Base-by-base conservation (phyloP, 306 rosid species). In the Echinosophora koreensis region DNA sequence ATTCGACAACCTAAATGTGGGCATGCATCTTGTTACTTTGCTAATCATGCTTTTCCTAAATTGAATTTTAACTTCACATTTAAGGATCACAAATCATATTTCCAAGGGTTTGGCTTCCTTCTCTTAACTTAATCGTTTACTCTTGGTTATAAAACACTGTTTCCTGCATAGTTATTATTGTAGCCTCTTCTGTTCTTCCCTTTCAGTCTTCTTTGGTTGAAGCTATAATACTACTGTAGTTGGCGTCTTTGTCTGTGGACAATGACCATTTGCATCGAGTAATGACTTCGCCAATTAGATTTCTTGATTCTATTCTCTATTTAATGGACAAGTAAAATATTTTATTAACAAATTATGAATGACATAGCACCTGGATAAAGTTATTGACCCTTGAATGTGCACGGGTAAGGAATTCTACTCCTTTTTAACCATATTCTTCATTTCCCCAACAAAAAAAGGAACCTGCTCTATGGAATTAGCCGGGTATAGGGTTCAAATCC, bases 301-400 rank as follows among this genome's bases (percentile, higher is more conserved):
- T 63, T 60, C 34, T 75, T 75, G 39, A 75, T 62, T 51, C 11
- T 27, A 16, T 77, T 64, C 9, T 55, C 4, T 28, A 0, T 41
- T 28, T 52, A 18, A 13, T 66, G 9, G 14, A 51, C 18, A 17
- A 50, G 39, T 39, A 63, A 11, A 75, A 49, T 34, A 38, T 35
- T 58, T 18, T 15, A 14, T n/a, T 70, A 52, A n/a, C 10, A 42
- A 27, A 6, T 16, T 28, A 3, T 17, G 18, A 22, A 35, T 63
- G 66, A 38, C 13, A 14, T 56, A 18, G 12, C 54, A 11, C 22
- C 38, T 5, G 16, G 2, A 28, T 73, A 5, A 39, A 22, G 55
- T 64, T 76, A 35, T 2, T 3, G 73, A 34, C 2, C 14, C 46
- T 65, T 54, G 3, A 30, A 9, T 64, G 6, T 63, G 52, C 27